phyloP scores from a whole-genome alignment of 139 green algal genomes.

The Chlorella sp. region DNA sequence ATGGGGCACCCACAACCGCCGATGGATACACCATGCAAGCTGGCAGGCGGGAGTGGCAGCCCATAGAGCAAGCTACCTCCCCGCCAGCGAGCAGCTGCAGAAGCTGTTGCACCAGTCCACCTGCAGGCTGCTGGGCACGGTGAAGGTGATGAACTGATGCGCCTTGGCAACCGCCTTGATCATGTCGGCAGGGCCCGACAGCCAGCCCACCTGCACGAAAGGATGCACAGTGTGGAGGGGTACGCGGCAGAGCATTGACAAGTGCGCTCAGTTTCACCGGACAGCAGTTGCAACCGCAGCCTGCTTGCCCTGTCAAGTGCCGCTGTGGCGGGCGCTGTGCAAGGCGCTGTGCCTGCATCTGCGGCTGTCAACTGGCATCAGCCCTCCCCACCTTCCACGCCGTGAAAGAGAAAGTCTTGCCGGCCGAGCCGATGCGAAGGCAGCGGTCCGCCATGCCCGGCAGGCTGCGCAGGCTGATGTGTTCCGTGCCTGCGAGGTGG shows the following conservation, averaged over 20 bases:
- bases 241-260: no score
- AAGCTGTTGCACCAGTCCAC: not conserved
- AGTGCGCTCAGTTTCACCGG: no score
- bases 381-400: constrained; percentile 78
- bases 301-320: no score
- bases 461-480: constrained; percentile 69
- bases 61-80: no score
- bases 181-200: constrained; percentile 70
- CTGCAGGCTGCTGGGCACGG: constrained; percentile 73
- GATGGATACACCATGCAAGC: no score
- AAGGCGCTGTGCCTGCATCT: no score
- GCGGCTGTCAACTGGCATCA: not conserved
- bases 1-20: no score
- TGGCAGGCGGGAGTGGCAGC: no score
- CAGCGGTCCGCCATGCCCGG: constrained; percentile 74
- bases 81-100: no score
- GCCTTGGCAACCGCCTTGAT: constrained; percentile 80
- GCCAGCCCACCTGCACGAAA: constrained; percentile 72
- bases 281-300: not conserved
- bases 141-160: constrained; percentile 89
- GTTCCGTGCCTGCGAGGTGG: constrained; percentile 60
- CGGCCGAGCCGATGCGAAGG: constrained; percentile 79
- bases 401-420: constrained; percentile 91
- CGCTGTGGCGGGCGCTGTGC: no score
- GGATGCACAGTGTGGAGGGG: no score